Conservation (phyloP, 2,329 filamentous ascomycete species). For the Diaporthe aspalathi region DNA sequence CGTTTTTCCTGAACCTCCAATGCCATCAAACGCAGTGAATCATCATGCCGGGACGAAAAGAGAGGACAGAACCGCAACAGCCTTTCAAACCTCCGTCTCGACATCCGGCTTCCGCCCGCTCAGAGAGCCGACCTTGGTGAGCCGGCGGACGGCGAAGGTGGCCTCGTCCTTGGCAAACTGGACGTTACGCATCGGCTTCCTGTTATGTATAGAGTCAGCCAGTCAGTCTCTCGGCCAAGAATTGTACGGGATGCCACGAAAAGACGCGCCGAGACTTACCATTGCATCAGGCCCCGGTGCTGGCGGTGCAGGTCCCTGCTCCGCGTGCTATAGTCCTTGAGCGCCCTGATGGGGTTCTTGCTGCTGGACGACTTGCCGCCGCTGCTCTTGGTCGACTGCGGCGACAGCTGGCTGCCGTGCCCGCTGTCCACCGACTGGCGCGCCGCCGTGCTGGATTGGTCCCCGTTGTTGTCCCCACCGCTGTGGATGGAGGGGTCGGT, state of each 20-base stretch:
- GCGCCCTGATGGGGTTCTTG: conserved; percentile 66
- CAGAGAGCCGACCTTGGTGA: conserved; percentile 81
- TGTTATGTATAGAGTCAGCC: conserved; percentile 39
- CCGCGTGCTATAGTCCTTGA: conserved; percentile 73
- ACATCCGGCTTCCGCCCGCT: conserved; percentile 87
- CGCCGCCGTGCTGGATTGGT: conserved; percentile 33
- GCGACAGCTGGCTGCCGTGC: conserved; percentile 23
- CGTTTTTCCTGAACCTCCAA: neutral
- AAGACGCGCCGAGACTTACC: conserved; percentile 56
- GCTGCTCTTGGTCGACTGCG: conserved; percentile 42
- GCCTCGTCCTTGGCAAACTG: conserved; percentile 91
- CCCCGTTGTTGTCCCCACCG: neutral
- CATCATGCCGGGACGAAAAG: neutral
- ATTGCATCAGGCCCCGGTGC: conserved; percentile 94
- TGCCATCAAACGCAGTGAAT: neutral
- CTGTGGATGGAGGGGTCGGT: conserved; percentile 42
- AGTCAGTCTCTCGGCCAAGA: neutral
- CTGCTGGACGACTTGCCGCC: conserved; percentile 47
- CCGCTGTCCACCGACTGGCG: conserved; percentile 44
- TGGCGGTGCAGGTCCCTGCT: conserved; percentile 84
- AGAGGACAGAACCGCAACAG: neutral
- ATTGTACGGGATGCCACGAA: neutral
- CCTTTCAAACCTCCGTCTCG: conserved; percentile 75
- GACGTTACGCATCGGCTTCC: conserved; percentile 82
- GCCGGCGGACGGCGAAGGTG: conserved; percentile 78